Percentiles rank a stretch among this genome's conserved stretches.
phyloP scores from a whole-genome alignment of 176 grass and related monocot genomes.

The Saccharum spontaneum region DNA sequence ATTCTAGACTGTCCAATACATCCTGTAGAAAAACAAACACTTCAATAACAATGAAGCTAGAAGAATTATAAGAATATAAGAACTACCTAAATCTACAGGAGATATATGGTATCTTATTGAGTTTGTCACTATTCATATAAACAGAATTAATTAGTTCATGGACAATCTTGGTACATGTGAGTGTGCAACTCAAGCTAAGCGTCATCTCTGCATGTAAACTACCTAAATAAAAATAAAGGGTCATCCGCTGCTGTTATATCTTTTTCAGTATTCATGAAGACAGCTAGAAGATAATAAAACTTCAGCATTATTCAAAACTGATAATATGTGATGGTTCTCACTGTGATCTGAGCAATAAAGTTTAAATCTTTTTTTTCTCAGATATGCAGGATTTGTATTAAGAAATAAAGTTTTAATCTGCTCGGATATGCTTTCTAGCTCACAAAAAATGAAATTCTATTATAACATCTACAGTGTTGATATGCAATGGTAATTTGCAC shows the following conservation, averaged over 20 bases:
- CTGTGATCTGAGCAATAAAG: background rate
- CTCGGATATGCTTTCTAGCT: background rate
- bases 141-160: background rate
- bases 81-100: background rate
- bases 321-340: background rate
- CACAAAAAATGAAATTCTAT: background rate
- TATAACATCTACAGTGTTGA: background rate
- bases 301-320: background rate
- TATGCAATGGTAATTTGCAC: background rate
- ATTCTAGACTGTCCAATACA: constrained; percentile 85
- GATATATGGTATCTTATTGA: background rate
- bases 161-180: constrained; percentile 7
- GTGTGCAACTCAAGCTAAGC: background rate
- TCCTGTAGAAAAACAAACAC: constrained; percentile 49
- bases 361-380: background rate
- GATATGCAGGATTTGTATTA: background rate
- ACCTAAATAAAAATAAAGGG: background rate
- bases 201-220: background rate
- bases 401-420: background rate
- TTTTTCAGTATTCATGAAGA: background rate
- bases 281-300: background rate
- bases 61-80: background rate
- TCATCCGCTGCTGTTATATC: background rate
- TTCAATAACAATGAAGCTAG: background rate
- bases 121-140: background rate